Evolutionary conservation across 2,329 filamentous ascomycete species (phyloP), one percentile per base, ranked within the genome.

Genomic region (Septoria linicola): DNA sequence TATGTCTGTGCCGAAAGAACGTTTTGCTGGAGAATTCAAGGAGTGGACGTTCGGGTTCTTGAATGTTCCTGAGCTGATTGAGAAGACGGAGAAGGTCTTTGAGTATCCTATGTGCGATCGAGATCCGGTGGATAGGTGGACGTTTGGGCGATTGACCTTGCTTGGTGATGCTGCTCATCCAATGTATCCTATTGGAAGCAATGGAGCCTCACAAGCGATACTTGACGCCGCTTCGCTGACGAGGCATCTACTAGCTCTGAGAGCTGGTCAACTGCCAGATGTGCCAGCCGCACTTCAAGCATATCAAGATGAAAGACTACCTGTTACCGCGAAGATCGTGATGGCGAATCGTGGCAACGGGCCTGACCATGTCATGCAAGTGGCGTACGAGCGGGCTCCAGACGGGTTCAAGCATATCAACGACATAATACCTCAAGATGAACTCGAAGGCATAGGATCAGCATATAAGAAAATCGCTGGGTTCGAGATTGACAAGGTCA

Each of bases 101-200:
- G 73, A 76, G 55, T 76, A 74, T 46, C 73, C 74, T 20, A 76
- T 76, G 73, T 73, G 72, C 48, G 73, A 75, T 52, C 67, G 72
- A n/a, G 66, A 69, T 43, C 69, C 73, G 0, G 66, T 74, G 1
- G 65, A 68, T 11, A 62, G 66, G 13, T 75, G 73, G 73, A 69
- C 58, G 27, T 68, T 68, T 50, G 68, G 67, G 4, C 57, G 64
- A 10, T 30, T 71, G 42, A 70, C 72, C 7, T 56, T 74, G n/a
- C 53, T 74, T 2, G 72, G 72, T 11, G 72, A 75, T 56, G 68
- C 71, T 3, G 72, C 72, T 23, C 67, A 71, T 52, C 53, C 68
- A 0, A 72, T 75, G 66, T 74, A 74, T 54, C 72, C 73, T 0
- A 73, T 74, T 42, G 73, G 73, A 2, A 68, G 63, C 13, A 75